A percentile compares a stretch with the other conserved stretches of the same genome.
Conservation (phyloP, 2,329 filamentous ascomycete species). For the Uncinocarpus reesii region DNA sequence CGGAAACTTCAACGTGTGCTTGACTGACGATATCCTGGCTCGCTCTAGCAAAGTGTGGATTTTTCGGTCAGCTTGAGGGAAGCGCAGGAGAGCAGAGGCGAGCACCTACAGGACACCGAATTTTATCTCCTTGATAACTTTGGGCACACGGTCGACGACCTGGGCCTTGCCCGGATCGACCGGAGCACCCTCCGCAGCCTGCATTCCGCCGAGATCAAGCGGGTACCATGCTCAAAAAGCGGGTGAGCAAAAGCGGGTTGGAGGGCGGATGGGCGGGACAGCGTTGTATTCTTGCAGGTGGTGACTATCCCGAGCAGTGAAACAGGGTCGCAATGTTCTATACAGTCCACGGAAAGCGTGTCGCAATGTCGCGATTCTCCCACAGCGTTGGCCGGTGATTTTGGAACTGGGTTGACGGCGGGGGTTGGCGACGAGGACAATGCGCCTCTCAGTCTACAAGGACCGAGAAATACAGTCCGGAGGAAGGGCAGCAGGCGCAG, state of each 20-base stretch:
- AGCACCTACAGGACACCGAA: conserved; percentile 76
- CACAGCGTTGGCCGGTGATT: background rate
- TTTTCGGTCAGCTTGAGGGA: background rate
- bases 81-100: background rate
- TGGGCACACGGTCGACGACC: conserved; percentile 77
- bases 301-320: no score
- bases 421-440: conserved; percentile 9
- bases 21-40: conserved; percentile 93
- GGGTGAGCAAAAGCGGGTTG: background rate
- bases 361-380: background rate
- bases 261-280: background rate
- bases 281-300: background rate
- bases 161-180: conserved; percentile 62
- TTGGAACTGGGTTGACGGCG: conserved; percentile 2
- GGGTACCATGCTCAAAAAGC: no score
- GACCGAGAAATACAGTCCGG: background rate
- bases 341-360: no score
- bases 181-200: conserved; percentile 35
- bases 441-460: background rate
- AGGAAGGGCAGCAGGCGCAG: background rate
- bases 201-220: conserved; percentile 22
- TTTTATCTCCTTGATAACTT: conserved; percentile 84
- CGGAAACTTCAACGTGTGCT: conserved; percentile 87
- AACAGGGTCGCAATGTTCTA: no score
- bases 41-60: conserved; percentile 45